Conservation (phyloP, 345 rosid genomes). For the Mercurialis annua region DNA sequence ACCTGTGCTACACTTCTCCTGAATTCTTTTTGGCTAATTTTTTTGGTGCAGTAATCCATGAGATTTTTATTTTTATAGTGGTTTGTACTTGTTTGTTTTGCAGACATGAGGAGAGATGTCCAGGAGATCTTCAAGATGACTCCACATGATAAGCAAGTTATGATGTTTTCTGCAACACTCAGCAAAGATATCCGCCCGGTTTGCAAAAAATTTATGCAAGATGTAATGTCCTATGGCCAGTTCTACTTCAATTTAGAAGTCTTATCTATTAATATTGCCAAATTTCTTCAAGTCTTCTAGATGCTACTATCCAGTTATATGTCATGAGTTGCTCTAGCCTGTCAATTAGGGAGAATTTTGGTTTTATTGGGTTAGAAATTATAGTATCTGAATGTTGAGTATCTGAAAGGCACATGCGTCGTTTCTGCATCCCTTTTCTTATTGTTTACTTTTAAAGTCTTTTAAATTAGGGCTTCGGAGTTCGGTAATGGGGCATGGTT, state of each 20-base stretch:
- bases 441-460: background rate
- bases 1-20: background rate
- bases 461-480: background rate
- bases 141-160: slow-evolving; percentile 98
- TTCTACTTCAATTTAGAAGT: slow-evolving; percentile 56
- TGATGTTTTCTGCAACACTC: slow-evolving; percentile 99
- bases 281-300: slow-evolving; percentile 35
- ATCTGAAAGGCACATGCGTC: background rate
- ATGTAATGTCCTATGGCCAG: slow-evolving; percentile 82
- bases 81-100: slow-evolving; percentile 7
- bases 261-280: slow-evolving; percentile 37
- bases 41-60: background rate
- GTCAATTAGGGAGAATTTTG: slow-evolving; percentile 15
- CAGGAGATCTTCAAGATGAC: slow-evolving; percentile 99
- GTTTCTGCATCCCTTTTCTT: background rate
- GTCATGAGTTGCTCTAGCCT: slow-evolving; percentile 15
- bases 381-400: slow-evolving; percentile 4
- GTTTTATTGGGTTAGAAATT: slow-evolving; percentile 14
- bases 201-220: slow-evolving; percentile 99
- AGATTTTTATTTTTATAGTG: background rate
- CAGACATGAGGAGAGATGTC: slow-evolving; percentile 98
- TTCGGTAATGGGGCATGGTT: background rate
- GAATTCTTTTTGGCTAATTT: background rate
- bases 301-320: slow-evolving; percentile 20
- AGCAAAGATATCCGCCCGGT: slow-evolving; percentile 99